A percentile compares a stretch with the other conserved stretches of the same genome.
Conservation (phyloP, 2,329 filamentous ascomycete genomes). For the Fusarium sp. region DNA sequence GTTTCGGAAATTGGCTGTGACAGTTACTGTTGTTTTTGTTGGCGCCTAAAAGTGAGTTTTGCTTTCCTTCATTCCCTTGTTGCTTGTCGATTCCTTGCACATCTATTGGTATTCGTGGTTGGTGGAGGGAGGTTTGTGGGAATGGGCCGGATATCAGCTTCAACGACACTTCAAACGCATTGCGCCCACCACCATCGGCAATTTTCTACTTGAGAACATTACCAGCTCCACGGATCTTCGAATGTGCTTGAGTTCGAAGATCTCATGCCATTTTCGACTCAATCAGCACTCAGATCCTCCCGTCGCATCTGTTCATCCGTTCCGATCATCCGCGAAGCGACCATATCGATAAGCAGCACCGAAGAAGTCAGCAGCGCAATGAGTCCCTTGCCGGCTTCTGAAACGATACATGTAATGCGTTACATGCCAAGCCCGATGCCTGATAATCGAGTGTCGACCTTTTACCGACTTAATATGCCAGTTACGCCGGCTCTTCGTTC, state of each 20-base stretch:
- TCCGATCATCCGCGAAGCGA: constrained; percentile 12
- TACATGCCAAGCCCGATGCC: not conserved
- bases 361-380: not conserved
- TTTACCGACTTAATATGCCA: not conserved
- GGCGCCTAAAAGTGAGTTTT: constrained; percentile 65
- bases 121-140: constrained; percentile 30
- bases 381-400: not conserved
- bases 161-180: constrained; percentile 5
- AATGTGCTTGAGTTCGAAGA: not conserved
- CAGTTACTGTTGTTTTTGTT: constrained; percentile 58
- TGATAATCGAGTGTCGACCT: not conserved
- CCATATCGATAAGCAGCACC: constrained; percentile 1
- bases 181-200: constrained; percentile 15
- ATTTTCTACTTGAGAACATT: not conserved
- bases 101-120: constrained; percentile 32
- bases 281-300: not conserved
- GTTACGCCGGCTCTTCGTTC: not conserved
- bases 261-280: not conserved
- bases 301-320: not conserved
- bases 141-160: constrained; percentile 20
- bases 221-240: not conserved
- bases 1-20: constrained; percentile 56
- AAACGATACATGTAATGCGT: not conserved
- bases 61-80: constrained; percentile 21
- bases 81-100: constrained; percentile 33